phyloP scores from a whole-genome alignment of 305 asterid genomes.

The Ajuga reptans region DNA sequence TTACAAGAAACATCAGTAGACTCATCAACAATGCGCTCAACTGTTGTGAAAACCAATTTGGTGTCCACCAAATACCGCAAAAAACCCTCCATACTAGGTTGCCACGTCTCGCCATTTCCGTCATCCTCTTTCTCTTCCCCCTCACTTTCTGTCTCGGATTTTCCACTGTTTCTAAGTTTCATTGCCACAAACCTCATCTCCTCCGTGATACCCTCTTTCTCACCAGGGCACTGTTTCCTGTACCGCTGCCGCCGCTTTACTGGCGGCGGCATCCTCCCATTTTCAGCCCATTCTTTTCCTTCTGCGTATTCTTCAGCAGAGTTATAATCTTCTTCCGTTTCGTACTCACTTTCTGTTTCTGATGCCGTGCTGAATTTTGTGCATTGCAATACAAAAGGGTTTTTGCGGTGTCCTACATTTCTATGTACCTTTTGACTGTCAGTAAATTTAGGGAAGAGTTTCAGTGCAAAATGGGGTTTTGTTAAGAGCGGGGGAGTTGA shows the following conservation, averaged over 20 bases:
- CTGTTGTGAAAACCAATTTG: constrained; percentile 57
- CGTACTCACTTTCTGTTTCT: constrained; percentile 33
- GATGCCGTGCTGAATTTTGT: not conserved
- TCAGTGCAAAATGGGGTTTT: too few relatives aligned
- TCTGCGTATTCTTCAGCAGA: constrained; percentile 24
- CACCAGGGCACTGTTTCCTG: constrained; percentile 81
- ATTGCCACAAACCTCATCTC: constrained; percentile 92
- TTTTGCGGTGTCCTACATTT: too few relatives aligned
- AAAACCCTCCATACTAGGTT: constrained; percentile 70
- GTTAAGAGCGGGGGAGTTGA: too few relatives aligned
- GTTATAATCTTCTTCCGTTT: constrained; percentile 30
- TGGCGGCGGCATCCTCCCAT: constrained; percentile 30
- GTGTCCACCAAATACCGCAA: constrained; percentile 77
- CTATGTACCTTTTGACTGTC: too few relatives aligned
- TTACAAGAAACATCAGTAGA: constrained; percentile 88
- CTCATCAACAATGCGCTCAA: constrained; percentile 88
- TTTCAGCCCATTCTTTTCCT: constrained; percentile 18
- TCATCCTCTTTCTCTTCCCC: constrained; percentile 19
- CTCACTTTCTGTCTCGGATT: constrained; percentile 21
- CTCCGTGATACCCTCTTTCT: constrained; percentile 67
- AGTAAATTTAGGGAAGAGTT: too few relatives aligned
- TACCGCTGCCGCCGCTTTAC: constrained; percentile 48
- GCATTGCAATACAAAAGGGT: too few relatives aligned
- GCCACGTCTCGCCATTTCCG: constrained; percentile 44
- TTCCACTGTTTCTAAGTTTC: constrained; percentile 61